phyloP scores from a whole-genome alignment of 768 basidiomycete species.

The Podaxis pistillaris region DNA sequence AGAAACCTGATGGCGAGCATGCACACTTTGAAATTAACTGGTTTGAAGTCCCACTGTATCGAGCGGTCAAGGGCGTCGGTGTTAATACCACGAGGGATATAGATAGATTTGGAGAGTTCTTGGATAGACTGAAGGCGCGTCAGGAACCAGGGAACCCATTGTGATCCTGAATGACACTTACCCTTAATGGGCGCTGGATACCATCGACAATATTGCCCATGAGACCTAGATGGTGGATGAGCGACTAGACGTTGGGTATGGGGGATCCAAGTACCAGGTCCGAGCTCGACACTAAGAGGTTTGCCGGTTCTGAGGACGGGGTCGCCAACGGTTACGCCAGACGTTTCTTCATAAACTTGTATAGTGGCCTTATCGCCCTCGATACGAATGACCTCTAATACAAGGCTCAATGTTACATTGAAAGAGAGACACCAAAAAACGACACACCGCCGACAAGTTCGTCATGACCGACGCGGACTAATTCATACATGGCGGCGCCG shows the following conservation, averaged over 20 bases:
- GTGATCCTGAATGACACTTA: constrained; percentile 34
- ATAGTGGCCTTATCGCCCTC: constrained; percentile 98
- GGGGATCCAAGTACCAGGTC: constrained; percentile 67
- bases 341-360: constrained; percentile 99
- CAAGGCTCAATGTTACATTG: constrained; percentile 5
- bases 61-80: constrained; percentile 89
- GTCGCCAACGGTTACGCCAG: constrained; percentile 98
- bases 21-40: constrained; percentile 69
- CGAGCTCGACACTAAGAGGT: constrained; percentile 95
- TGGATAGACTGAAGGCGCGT: constrained; percentile 68
- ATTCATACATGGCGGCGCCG: constrained; percentile 96
- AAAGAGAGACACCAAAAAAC: not conserved
- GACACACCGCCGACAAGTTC: constrained; percentile 93
- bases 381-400: constrained; percentile 95
- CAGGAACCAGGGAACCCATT: constrained; percentile 5
- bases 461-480: constrained; percentile 97
- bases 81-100: constrained; percentile 98
- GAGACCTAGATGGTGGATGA: constrained; percentile 54
- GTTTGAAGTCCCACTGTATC: constrained; percentile 94
- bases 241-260: not conserved
- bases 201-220: constrained; percentile 99
- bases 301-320: constrained; percentile 97
- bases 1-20: not conserved
- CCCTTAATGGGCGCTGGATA: constrained; percentile 89
- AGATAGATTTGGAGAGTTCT: constrained; percentile 97